Evolutionary conservation across 176 grass and related monocot genomes (phyloP).

Genomic region (Triticum monococcum): DNA sequence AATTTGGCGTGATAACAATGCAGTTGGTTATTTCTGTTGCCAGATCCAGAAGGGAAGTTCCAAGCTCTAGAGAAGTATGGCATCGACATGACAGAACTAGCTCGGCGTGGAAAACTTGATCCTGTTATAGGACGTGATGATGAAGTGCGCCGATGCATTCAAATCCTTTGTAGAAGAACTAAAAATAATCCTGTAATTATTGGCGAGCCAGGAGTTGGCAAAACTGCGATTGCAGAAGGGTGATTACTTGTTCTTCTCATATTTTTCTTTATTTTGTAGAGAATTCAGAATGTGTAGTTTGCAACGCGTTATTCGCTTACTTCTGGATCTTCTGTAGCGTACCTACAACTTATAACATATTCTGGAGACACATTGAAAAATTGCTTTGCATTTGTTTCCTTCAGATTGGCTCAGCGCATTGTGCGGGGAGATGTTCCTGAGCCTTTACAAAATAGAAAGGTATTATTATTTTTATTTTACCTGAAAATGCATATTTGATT

Average conservation of each 20-base stretch:
- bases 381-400: slow-evolving; percentile 18
- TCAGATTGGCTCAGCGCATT: slow-evolving; percentile 88
- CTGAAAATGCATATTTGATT: neutral
- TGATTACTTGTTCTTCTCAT: slow-evolving; percentile 27
- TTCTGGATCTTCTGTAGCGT: neutral
- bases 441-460: slow-evolving; percentile 85
- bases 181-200: slow-evolving; percentile 98
- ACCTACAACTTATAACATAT: neutral
- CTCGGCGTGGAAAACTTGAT: slow-evolving; percentile 82
- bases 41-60: slow-evolving; percentile 96
- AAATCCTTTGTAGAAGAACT: slow-evolving; percentile 94
- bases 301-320: neutral
- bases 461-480: slow-evolving; percentile 31
- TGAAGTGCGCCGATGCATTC: slow-evolving; percentile 86
- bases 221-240: slow-evolving; percentile 98
- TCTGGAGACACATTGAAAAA: slow-evolving; percentile 2
- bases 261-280: neutral
- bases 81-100: slow-evolving; percentile 91
- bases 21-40: slow-evolving; percentile 16
- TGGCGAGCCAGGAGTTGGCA: slow-evolving; percentile 90
- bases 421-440: slow-evolving; percentile 94
- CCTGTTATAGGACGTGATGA: slow-evolving; percentile 94
- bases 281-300: neutral
- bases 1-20: neutral
- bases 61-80: slow-evolving; percentile 93